phyloP scores from a whole-genome alignment of 129 eudicot species.

The Tagetes patula region DNA sequence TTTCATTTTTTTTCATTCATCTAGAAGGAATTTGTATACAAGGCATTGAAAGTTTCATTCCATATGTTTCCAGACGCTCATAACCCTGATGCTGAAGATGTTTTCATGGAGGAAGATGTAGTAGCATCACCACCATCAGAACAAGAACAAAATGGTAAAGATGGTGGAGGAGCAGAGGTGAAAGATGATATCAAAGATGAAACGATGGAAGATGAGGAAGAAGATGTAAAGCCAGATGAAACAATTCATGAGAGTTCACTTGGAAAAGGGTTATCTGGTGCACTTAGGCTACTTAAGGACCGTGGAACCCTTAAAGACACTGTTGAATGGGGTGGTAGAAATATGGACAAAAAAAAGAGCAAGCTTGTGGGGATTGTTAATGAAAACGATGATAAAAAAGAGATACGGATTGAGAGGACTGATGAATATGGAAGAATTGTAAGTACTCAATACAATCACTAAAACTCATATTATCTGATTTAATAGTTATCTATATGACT shows the following conservation, averaged over 20 bases:
- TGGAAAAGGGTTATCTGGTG: slow-evolving; percentile 91
- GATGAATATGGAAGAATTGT: slow-evolving; percentile 97
- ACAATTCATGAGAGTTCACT: slow-evolving; percentile 82
- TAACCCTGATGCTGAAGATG: slow-evolving; percentile 74
- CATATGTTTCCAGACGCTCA: slow-evolving; percentile 58
- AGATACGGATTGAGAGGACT: slow-evolving; percentile 81
- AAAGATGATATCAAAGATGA: slow-evolving; percentile 47
- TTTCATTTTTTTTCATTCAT: not conserved
- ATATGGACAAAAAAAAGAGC: slow-evolving; percentile 98
- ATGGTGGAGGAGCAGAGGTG: slow-evolving; percentile 75
- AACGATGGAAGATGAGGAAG: slow-evolving; percentile 40
- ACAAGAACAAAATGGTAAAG: slow-evolving; percentile 43
- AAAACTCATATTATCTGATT: not conserved
- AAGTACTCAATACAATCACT: slow-evolving; percentile 36
- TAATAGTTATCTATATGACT: not conserved
- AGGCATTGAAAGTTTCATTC: not conserved
- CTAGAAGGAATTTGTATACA: not conserved
- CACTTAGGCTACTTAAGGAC: slow-evolving; percentile 69
- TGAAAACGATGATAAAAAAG: slow-evolving; percentile 66
- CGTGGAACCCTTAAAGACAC: slow-evolving; percentile 86
- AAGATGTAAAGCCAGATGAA: slow-evolving; percentile 63
- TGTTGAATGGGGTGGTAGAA: slow-evolving; percentile 96
- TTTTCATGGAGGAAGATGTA: slow-evolving; percentile 89
- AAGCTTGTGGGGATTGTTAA: slow-evolving; percentile 80
- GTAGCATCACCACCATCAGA: slow-evolving; percentile 46